Conservation (phyloP, 805 yeast genomes). For the Starmerella bombi region DNA sequence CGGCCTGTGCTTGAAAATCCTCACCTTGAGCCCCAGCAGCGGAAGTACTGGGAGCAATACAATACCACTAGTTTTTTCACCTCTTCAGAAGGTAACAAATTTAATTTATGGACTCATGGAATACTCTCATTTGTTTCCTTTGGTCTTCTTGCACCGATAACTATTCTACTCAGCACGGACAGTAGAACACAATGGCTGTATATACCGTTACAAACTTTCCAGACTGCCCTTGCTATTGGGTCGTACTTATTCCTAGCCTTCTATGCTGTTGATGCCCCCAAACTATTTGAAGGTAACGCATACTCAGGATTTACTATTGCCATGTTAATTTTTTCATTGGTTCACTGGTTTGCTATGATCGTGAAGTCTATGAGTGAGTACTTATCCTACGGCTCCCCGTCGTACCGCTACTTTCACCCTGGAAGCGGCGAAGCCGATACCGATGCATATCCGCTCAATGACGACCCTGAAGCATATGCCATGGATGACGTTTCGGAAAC, state of each 20-base stretch:
- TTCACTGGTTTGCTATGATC: conserved; percentile 37
- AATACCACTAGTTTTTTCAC: conserved; percentile 60
- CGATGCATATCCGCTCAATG: not conserved
- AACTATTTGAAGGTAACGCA: conserved; percentile 63
- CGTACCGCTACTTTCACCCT: not conserved
- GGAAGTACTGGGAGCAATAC: conserved; percentile 63
- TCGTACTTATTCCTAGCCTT: conserved; percentile 45
- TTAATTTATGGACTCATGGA: conserved; percentile 45
- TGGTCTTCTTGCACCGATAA: conserved; percentile 51
- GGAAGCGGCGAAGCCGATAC: not conserved
- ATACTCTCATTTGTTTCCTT: conserved; percentile 33
- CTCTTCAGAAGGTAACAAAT: conserved; percentile 34
- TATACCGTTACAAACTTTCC: conserved; percentile 41
- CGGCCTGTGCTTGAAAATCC: conserved; percentile 44
- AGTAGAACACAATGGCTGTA: conserved; percentile 40
- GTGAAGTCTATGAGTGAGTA: conserved; percentile 11
- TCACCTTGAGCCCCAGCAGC: conserved; percentile 55
- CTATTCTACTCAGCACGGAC: conserved; percentile 50
- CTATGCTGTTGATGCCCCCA: conserved; percentile 47
- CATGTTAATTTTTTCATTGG: conserved; percentile 38
- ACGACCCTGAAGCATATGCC: conserved; percentile 4
- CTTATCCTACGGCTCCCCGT: conserved; percentile 11
- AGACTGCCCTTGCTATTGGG: conserved; percentile 32
- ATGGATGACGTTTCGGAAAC: conserved; percentile 5
- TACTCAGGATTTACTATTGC: conserved; percentile 55